These are phyloP conservation scores for Polysphondylium violaceum DNA, from an alignment of 78 protist genomes.

Conservation along the genomic window DNA sequence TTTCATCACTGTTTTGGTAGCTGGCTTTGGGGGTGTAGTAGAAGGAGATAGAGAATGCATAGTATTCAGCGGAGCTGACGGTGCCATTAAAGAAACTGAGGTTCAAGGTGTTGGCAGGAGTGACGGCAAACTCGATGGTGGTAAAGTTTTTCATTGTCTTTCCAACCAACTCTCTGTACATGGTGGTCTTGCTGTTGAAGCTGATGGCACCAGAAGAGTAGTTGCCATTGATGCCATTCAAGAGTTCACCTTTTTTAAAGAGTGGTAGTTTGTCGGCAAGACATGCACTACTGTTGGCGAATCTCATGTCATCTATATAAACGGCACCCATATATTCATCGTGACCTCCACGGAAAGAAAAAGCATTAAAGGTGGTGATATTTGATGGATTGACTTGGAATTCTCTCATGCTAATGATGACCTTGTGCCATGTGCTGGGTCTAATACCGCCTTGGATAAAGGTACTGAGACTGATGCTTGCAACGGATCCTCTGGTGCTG, in stretches of 20 bases:
- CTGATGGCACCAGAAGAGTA: slow-evolving; percentile 6
- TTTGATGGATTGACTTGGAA: slow-evolving; percentile 8
- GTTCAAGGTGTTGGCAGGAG: neutral
- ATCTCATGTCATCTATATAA: slow-evolving; percentile 16
- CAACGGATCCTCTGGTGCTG: slow-evolving; percentile 2
- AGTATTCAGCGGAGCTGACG: too few species aligned
- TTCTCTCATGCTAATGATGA: slow-evolving; percentile 4
- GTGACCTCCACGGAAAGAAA: neutral
- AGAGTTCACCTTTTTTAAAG: slow-evolving; percentile 17
- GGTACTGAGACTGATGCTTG: slow-evolving; percentile 1
- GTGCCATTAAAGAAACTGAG: slow-evolving; percentile 9
- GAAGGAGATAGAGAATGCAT: too few species aligned
- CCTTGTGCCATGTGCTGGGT: slow-evolving; percentile 1
- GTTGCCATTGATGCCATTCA: neutral
- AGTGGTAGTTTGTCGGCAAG: neutral
- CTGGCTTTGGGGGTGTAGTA: too few species aligned
- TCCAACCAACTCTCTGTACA: too few species aligned
- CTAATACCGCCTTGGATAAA: slow-evolving; percentile 9
- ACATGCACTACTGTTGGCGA: slow-evolving; percentile 15
- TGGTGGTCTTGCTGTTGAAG: neutral
- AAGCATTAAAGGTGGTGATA: neutral
- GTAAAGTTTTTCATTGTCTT: too few species aligned
- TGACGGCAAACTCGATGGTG: neutral
- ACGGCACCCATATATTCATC: slow-evolving; percentile 21
- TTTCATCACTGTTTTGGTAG: too few species aligned